These are phyloP conservation scores for Spathaspora girioi DNA, from an alignment of 805 yeast genomes.

Conservation along the genomic window DNA sequence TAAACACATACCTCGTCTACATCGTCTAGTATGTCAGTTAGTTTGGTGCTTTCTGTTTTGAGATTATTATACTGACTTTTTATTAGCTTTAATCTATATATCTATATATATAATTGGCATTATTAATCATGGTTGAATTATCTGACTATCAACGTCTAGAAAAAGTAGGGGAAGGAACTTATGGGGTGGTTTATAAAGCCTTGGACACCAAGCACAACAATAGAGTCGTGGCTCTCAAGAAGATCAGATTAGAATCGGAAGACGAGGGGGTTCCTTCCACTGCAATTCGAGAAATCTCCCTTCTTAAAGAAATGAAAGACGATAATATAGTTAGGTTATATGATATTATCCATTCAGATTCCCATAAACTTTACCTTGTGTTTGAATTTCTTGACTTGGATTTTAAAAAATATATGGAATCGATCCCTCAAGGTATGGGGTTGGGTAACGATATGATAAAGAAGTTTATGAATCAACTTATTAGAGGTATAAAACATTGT, in stretches of 20 bases:
- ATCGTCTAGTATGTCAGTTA: background rate
- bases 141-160: slow-evolving; percentile 91
- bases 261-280: slow-evolving; percentile 99
- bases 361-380: slow-evolving; percentile 87
- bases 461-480: slow-evolving; percentile 86
- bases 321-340: slow-evolving; percentile 87
- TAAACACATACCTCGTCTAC: background rate
- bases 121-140: slow-evolving; percentile 66
- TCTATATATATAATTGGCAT: no score
- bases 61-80: no score
- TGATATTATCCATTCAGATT: slow-evolving; percentile 93
- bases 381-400: slow-evolving; percentile 93
- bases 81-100: no score
- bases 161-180: slow-evolving; percentile 96
- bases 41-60: background rate
- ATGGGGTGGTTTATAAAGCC: slow-evolving; percentile 97
- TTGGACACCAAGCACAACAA: slow-evolving; percentile 84
- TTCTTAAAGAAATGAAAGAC: slow-evolving; percentile 89
- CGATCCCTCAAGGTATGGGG: slow-evolving; percentile 86
- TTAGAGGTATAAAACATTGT: slow-evolving; percentile 88
- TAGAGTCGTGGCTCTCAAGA: slow-evolving; percentile 92
- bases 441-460: slow-evolving; percentile 88
- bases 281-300: slow-evolving; percentile 93
- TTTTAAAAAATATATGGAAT: slow-evolving; percentile 94
- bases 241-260: slow-evolving; percentile 92